Base-by-base conservation (phyloP, 1,139 yeast genomes). In the Pichia norvegensis region DNA sequence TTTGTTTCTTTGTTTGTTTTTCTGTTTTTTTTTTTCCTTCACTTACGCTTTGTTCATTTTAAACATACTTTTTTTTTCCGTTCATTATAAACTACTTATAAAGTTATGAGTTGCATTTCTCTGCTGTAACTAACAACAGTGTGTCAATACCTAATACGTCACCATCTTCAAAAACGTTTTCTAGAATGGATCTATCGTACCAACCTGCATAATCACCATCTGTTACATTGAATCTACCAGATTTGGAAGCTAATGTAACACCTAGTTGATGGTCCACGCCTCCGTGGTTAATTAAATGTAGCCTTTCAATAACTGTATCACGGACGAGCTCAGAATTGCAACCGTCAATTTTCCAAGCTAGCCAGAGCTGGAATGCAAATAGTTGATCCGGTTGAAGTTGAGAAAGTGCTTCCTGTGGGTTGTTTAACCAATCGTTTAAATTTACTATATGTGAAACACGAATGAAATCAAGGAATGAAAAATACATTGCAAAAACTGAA, bases 341-440 rank as follows among this genome's bases (percentile, higher is more conserved):
- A 1, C 62, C 62, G 40, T 56, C 51, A 35, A 57, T 33, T 44
- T 58, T 59, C 46, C 59, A 59, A 43, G 58, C 60, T 25, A 60
- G 42, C 45, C 59, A 58, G 14, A 59, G 43, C 39, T 56, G 55
- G 21, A 55, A 46, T 33, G 55, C 38, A 5, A 48, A 40, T 7
- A 55, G n/a, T 16, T 31, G 29, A 14, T 41, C 43, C 19, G 21
- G 14, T 17, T 42, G 17, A 17, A 31, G 21, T 16, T 11, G 6
- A 10, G 20, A 8, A 13, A 27, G 14, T 3, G 36, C 36, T 17
- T 39, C 22, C n/a, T 25, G 17, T 4, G 50, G 44, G 36, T 47
- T 42, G 13, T 40, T 33, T 13, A 47, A 31, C 50, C 50, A 47
- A 4, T 36, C 35, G 16, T 43, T 39, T 17, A 48, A 29, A 17